Evolutionary conservation across 371 early-diverging fungal species (phyloP), one percentile per base, ranked within the genome.

Genomic region (Capillidium rhysosporum): DNA sequence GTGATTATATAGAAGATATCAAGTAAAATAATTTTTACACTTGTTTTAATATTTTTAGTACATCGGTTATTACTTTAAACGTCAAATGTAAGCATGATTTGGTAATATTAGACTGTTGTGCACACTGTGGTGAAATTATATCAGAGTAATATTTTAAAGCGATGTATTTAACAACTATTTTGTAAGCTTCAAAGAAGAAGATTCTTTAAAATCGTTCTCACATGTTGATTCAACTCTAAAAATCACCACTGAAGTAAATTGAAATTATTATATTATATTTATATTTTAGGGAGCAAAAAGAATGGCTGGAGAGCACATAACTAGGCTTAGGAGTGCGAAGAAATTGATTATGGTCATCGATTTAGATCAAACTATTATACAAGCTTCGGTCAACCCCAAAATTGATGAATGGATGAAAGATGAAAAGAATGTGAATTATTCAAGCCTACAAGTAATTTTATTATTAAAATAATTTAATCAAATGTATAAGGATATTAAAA

Each of bases 281-380:
- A 40, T 21, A 5, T 21, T 28, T 23, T 64, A 88, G 80, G 89
- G 88, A 57, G 92, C 93, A 1, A 70, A 76, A 54, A 62, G 80
- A 10, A 56, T 92, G 25, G 94, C 89, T 46, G 59, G 71, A 24
- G 80, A 80, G 39, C 85, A 73, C 34, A 73, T 80, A 5, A 57
- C 71, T 7, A 64, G 85, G 46, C 67, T 98, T 52, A 57, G 79
- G 51, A 55, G 67, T 16, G 69, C 69, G 40, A 71, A 74, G 44
- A 91, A 84, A 63, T 73, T 98, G 31, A 86, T 92, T 14, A 66
- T 99, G n/a, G 81, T 99, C 40, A 72, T 99, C 24, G 99, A 99
- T 71, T 72, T 99, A 46, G 99, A 99, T 65, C 98, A 95, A 66
- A 99, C 99, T 0, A 72, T 99, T 21, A 82, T 98, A n/a, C 99